Conservation (phyloP, 1,284 basidiomycete species). For the Apiotrichum porosum region DNA sequence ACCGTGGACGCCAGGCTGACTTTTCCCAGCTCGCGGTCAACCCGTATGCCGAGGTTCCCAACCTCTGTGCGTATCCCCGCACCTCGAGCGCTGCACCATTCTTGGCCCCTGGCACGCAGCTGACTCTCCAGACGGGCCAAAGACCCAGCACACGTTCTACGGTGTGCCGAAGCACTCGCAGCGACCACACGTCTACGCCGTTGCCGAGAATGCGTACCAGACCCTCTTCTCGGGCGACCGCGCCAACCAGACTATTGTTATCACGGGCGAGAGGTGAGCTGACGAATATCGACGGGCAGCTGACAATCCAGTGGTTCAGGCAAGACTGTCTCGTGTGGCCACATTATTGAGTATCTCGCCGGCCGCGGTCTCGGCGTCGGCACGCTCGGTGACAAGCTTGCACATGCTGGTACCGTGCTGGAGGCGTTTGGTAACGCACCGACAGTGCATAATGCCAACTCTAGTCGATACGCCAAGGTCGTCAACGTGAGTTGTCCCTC, state of each 20-base stretch:
- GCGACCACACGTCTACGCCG: constrained; percentile 16
- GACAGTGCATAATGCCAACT: constrained; percentile 18
- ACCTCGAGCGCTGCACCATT: too few relatives aligned
- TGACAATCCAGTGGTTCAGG: constrained; percentile 9
- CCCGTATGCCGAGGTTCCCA: constrained; percentile 11
- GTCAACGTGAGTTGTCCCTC: constrained; percentile 14
- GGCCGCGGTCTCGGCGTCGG: constrained; percentile 8
- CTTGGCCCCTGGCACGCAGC: not conserved
- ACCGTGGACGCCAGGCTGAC: too few relatives aligned
- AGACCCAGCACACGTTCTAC: constrained; percentile 10
- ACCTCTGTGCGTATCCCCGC: constrained; percentile 13
- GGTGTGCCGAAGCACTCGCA: constrained; percentile 6
- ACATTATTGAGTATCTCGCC: constrained; percentile 18
- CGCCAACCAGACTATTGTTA: constrained; percentile 17
- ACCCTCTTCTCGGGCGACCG: constrained; percentile 5
- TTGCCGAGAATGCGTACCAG: constrained; percentile 15
- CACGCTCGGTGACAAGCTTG: constrained; percentile 9
- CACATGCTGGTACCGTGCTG: constrained; percentile 12
- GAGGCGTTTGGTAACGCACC: constrained; percentile 20
- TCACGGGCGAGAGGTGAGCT: constrained; percentile 19
- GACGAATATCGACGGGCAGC: not conserved
- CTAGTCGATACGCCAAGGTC: constrained; percentile 19
- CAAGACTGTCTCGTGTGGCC: constrained; percentile 18
- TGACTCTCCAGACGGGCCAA: constrained; percentile 10
- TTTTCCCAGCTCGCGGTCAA: constrained; percentile 11